Evolutionary conservation across 31 red algal species (phyloP), one percentile per base, ranked within the genome.

Genomic region (Endocladia muricata): DNA sequence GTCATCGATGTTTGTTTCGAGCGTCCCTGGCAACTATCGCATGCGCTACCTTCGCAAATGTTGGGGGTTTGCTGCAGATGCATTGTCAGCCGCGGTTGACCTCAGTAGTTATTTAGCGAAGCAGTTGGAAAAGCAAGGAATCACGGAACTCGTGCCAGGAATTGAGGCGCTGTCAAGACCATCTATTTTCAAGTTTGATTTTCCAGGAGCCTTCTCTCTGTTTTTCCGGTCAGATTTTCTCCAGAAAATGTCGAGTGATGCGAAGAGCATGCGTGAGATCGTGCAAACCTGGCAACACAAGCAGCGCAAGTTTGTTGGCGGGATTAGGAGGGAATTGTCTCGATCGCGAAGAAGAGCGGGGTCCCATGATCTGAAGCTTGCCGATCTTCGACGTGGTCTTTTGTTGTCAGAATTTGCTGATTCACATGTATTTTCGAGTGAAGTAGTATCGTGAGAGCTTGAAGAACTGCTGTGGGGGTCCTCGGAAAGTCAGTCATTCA

Each of bases 21-120:
- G 36, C 39, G 62, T 82, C 23, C 78, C 78, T 26, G 42, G 78
- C 17, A 60, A 57, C 51, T 82, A 82, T 43, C 33, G 62, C 35
- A 36, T 65, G 23, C 62, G 64, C 29, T 82, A 82, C 35, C 41
- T 82, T 51, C 62, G 78, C 5, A 70, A 70, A 49, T 82, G 78
- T 43, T 52, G 78, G 41, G 31, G 21, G n/a, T 65, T 58, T 28
- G 78, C 78, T 4, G 78, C 62, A 4, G 78, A 82, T 7, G 78
- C 78, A 33, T 43, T 82, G 78, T 26, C 66, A 0, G 64, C n/a
- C 15, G 78, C 78, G 30, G 78, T 82, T 2, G 65, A 82, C 54
- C 51, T 71, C 29, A 82, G 78, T 51, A 71, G 64, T 48, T 82
- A 41, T 34, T 47, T 82, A 30, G 39, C 63, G 47, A 36, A 25